Conservation (phyloP, 305 asterid genomes). For the Ilex paraguariensis region DNA sequence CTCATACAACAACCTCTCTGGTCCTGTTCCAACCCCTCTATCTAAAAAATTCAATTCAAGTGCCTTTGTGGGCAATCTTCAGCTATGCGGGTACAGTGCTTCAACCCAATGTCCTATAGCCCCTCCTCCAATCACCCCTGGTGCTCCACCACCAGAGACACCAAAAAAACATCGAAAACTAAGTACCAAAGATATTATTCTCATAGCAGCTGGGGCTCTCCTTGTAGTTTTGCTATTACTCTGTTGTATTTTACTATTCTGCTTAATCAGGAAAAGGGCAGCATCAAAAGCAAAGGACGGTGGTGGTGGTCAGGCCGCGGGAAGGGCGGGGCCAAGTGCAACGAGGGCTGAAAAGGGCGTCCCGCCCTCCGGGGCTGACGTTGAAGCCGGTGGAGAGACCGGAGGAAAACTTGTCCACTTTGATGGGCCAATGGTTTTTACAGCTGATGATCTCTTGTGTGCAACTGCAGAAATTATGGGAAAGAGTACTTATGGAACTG, state of each 20-base stretch:
- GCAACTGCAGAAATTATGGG: slow-evolving; percentile 99
- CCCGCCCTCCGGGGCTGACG: slow-evolving; percentile 71
- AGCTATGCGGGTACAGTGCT: slow-evolving; percentile 67
- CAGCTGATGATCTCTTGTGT: slow-evolving; percentile 91
- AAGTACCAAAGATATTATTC: slow-evolving; percentile 60
- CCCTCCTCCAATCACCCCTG: slow-evolving; percentile 22
- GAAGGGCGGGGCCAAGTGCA: slow-evolving; percentile 22
- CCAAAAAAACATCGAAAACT: slow-evolving; percentile 22
- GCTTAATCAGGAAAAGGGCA: slow-evolving; percentile 56
- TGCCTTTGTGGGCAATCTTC: slow-evolving; percentile 62
- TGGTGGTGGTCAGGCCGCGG: slow-evolving; percentile 10
- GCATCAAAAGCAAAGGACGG: slow-evolving; percentile 31
- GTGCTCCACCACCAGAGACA: slow-evolving; percentile 24
- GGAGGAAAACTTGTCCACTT: slow-evolving; percentile 96
- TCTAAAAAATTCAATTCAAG: slow-evolving; percentile 56
- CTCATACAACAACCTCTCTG: slow-evolving; percentile 6
- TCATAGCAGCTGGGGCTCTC: slow-evolving; percentile 68
- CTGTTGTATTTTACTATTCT: slow-evolving; percentile 58
- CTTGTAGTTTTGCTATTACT: slow-evolving; percentile 44
- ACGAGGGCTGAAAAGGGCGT: slow-evolving; percentile 50
- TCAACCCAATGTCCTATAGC: slow-evolving; percentile 38
- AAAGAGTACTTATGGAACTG: slow-evolving; percentile 94
- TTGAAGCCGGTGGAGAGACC: slow-evolving; percentile 64
- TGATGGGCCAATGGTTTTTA: slow-evolving; percentile 73
- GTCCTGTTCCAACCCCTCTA: slow-evolving; percentile 48